Conservation (phyloP, 2,329 filamentous ascomycete species). For the Orbilia ellipsospora region DNA sequence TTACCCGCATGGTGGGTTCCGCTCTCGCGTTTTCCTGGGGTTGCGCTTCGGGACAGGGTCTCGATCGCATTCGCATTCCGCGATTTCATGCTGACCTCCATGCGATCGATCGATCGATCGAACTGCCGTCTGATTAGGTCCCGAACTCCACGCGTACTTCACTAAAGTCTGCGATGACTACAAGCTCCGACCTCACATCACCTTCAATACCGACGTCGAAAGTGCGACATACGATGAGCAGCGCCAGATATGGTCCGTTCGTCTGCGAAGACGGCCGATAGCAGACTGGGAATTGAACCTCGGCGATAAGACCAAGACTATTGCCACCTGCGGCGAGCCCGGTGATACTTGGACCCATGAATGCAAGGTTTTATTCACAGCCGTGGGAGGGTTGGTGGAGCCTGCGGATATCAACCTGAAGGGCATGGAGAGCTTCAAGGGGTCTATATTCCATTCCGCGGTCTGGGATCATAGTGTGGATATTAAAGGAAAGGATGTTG, state of each 20-base stretch:
- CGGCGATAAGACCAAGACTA: conserved; percentile 61
- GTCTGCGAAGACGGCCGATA: conserved; percentile 66
- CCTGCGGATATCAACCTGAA: conserved; percentile 67
- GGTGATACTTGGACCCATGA: conserved; percentile 66
- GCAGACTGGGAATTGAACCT: conserved; percentile 68
- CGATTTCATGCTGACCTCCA: neutral
- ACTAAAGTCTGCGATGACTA: conserved; percentile 68
- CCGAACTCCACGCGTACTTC: conserved; percentile 68
- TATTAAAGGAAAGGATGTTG: conserved; percentile 68
- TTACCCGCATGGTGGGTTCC: conserved; percentile 61
- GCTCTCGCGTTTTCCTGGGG: too few relatives aligned
- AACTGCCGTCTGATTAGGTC: conserved; percentile 60
- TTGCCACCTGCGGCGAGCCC: conserved; percentile 13
- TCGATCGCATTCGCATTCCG: neutral
- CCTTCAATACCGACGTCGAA: conserved; percentile 70
- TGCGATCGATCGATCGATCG: too few relatives aligned
- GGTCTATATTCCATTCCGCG: conserved; percentile 70
- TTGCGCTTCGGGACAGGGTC: too few relatives aligned
- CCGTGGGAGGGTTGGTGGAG: conserved; percentile 69
- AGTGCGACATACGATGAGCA: conserved; percentile 67
- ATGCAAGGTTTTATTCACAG: conserved; percentile 68
- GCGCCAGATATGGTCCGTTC: conserved; percentile 69
- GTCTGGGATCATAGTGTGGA: conserved; percentile 69
- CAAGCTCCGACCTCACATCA: conserved; percentile 69
- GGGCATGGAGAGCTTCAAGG: conserved; percentile 68